phyloP scores from a whole-genome alignment of 768 basidiomycete species.

The Serendipita indica region DNA sequence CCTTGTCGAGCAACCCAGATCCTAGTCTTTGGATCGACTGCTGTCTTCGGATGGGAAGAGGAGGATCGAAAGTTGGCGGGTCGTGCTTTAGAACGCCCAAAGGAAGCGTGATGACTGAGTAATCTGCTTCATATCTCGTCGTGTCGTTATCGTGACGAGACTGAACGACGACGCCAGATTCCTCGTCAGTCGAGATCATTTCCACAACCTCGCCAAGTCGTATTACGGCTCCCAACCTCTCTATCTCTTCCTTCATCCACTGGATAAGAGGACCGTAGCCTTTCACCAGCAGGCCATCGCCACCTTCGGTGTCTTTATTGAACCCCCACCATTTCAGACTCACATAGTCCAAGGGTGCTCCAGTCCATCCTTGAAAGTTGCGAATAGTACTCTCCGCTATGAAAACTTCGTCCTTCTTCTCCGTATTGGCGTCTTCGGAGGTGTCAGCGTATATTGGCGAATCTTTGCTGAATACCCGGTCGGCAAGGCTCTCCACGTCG shows the following conservation, averaged over 20 bases:
- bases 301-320: slow-evolving; percentile 13
- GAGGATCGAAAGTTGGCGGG: slow-evolving; percentile 16
- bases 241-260: not conserved
- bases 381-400: slow-evolving; percentile 4
- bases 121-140: slow-evolving; percentile 9
- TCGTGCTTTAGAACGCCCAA: slow-evolving; percentile 18
- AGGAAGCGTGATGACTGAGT: slow-evolving; percentile 14
- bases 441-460: not conserved
- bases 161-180: not conserved
- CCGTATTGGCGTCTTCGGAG: slow-evolving; percentile 25
- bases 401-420: slow-evolving; percentile 8
- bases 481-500: not conserved
- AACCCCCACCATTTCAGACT: slow-evolving; percentile 15
- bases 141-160: not conserved
- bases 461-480: not conserved
- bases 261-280: slow-evolving; percentile 10
- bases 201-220: not conserved
- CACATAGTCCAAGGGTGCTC: slow-evolving; percentile 14
- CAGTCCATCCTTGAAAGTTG: slow-evolving; percentile 14
- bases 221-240: slow-evolving; percentile 12
- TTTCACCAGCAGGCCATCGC: slow-evolving; percentile 11
- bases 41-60: slow-evolving; percentile 15
- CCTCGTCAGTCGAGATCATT: not conserved
- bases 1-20: slow-evolving; percentile 20
- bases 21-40: slow-evolving; percentile 14